Evolutionary conservation across 305 asterid genomes (phyloP).

Genomic region (Fraxinus dipetala): DNA sequence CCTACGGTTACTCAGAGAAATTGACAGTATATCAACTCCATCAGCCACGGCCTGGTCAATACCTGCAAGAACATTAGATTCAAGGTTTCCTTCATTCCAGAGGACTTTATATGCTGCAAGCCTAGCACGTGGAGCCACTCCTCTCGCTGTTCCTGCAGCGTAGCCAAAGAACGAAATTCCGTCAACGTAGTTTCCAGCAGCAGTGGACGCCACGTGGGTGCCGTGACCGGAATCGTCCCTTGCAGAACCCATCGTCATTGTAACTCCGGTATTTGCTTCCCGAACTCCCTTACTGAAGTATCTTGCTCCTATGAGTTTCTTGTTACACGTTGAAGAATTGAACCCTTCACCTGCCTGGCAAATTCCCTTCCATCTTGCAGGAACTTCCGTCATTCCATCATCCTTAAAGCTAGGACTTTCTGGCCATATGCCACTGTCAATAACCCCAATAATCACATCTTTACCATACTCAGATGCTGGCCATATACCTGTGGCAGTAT

Average conservation of each 20-base stretch:
- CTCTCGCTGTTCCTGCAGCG: slow-evolving; percentile 28
- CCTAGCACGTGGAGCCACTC: slow-evolving; percentile 30
- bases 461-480: slow-evolving; percentile 39
- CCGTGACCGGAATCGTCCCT: slow-evolving; percentile 37
- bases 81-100: slow-evolving; percentile 16
- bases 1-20: slow-evolving; percentile 24
- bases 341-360: slow-evolving; percentile 34
- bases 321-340: slow-evolving; percentile 35
- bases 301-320: slow-evolving; percentile 39
- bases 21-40: slow-evolving; percentile 28
- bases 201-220: slow-evolving; percentile 28
- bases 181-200: slow-evolving; percentile 28
- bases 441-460: slow-evolving; percentile 37
- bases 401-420: slow-evolving; percentile 35
- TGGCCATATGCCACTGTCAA: slow-evolving; percentile 38
- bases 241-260: slow-evolving; percentile 30
- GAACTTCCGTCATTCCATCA: slow-evolving; percentile 37
- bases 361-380: slow-evolving; percentile 37
- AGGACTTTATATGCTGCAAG: slow-evolving; percentile 27
- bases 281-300: slow-evolving; percentile 29
- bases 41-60: slow-evolving; percentile 32
- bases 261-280: slow-evolving; percentile 22
- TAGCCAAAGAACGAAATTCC: slow-evolving; percentile 26
- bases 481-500: slow-evolving; percentile 35
- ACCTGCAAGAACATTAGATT: slow-evolving; percentile 25